Base-by-base conservation (phyloP, 2,329 filamentous ascomycete genomes). In the Didymosphaeria variabile region DNA sequence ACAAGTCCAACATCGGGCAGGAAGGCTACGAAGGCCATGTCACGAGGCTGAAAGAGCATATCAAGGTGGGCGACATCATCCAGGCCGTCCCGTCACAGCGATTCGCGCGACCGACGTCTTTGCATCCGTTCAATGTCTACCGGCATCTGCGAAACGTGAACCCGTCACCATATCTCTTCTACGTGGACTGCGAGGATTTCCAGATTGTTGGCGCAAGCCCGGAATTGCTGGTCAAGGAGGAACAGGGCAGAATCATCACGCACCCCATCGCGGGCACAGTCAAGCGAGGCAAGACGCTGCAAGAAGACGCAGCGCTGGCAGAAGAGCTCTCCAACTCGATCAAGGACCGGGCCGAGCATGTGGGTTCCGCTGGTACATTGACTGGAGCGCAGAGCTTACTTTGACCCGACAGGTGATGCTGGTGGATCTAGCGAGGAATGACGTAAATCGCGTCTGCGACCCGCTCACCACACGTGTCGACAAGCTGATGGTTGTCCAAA, bases 81-180 rank as follows among this genome's bases (percentile, higher is more conserved):
- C 95, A 99, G 79, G 93, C 93, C 0, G 95, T 99, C 17, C 95
- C 95, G 1, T 97, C 93, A 45, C 95, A 99, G 81, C 89, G 95
- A 55, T 92, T 98, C 75, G 90, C 94, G 8, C 88, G 94, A 31
- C 94, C 94, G 15, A 99, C 95, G 2, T 89, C 88, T 58, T 84
- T 99, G 46, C 95, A 99, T 79, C 94, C 95, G 0, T 99, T 98
- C 85, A 99, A 98, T 83, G 92, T 99, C 72, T 99, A 98, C 84
- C 89, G 94, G 57, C 93, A 97, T 77, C 86, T 99, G 40, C 92
- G 95, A 64, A 97, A 93, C n/a, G 92, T 98, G 73, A 99, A 99
- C 77, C 95, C 95, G 0, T 97, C 93, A 9, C 95, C 95, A 0
- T 99, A 99, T 80, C 88, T 99, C 38, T 99, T 99, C 84, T 99